Evolutionary conservation across 2,329 filamentous ascomycete species (phyloP).

Genomic region (Penicillium sp.): DNA sequence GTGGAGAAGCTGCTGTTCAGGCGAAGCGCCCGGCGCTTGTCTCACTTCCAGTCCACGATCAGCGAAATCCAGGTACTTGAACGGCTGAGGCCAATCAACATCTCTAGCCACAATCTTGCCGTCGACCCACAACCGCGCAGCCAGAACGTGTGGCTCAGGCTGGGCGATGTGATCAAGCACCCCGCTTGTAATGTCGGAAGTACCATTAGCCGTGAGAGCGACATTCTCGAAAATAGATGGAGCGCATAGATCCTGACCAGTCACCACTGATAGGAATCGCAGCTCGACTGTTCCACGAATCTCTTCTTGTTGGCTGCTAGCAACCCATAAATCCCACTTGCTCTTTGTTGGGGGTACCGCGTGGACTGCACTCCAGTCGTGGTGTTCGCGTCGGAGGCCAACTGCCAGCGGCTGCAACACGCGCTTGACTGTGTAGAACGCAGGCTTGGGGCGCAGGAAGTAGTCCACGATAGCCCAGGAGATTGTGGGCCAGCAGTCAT

Average conservation of each 20-base stretch:
- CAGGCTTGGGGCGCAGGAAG: slow-evolving; percentile 60
- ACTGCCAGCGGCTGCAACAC: slow-evolving; percentile 58
- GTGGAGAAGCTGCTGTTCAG: slow-evolving; percentile 26
- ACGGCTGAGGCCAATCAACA: slow-evolving; percentile 60
- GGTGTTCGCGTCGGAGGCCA: slow-evolving; percentile 57
- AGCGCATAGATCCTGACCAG: slow-evolving; percentile 55
- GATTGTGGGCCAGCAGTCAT: slow-evolving; percentile 59
- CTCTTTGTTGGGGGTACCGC: slow-evolving; percentile 55
- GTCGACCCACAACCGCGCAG: slow-evolving; percentile 54
- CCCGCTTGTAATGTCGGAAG: slow-evolving; percentile 52
- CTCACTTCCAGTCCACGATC: slow-evolving; percentile 49
- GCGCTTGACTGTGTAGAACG: slow-evolving; percentile 60
- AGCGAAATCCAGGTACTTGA: slow-evolving; percentile 58
- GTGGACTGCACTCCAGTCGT: slow-evolving; percentile 61
- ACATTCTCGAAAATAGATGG: slow-evolving; percentile 50
- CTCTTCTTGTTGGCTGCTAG: slow-evolving; percentile 46
- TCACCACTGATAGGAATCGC: slow-evolving; percentile 55
- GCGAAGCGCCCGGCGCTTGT: slow-evolving; percentile 11
- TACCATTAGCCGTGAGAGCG: slow-evolving; percentile 53
- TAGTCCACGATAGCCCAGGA: slow-evolving; percentile 65
- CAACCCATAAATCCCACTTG: slow-evolving; percentile 58
- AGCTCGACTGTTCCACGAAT: slow-evolving; percentile 39
- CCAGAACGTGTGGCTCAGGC: slow-evolving; percentile 56
- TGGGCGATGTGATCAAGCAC: slow-evolving; percentile 50
- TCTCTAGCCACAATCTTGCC: slow-evolving; percentile 54